Base-by-base conservation (phyloP, 805 yeast species). In the Lipomyces chichibuensis region DNA sequence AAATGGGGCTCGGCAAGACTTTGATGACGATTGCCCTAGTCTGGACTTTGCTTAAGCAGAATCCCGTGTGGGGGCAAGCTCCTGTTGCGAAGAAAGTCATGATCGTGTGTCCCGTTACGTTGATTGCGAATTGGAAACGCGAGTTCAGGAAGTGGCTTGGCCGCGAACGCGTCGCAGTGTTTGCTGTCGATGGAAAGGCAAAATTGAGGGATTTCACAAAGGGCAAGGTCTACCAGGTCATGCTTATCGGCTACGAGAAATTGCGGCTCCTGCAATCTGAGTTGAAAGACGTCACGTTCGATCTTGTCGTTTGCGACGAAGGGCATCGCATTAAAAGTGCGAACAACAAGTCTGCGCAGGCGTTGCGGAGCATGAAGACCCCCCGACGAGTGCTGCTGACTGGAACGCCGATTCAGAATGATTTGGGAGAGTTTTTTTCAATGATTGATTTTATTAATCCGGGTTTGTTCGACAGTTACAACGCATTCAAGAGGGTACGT, bases 1-100 rank as follows among this genome's bases (percentile, higher is more conserved):
- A 94, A 73, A 95, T 95, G 99, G 99, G 99, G 0, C 80, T 95
- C 20, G 97, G 97, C 1, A 90, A 90, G 74, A 93, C 98, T 0
- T 78, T 95, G 54, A 93, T 88, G 85, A 86, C 97, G 0, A 94
- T 95, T 5, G 75, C 96, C 0, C 76, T 92, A 53, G 83, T 94
- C 3, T 92, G 97, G 96, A 92, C 97, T 0, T 77, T 95, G 23
- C 76, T 91, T 23, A 88, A 74, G 14, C 81, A 81, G 43, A 71
- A 66, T 20, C 77, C 79, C 2, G 25, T 59, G 57, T 77, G 69
- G 60, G 81, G 73, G 63, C 75, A 74, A 59, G 70, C 64, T 60
- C 84, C 81, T 0, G 77, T 80, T 0, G 80, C 84, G 20, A 82
- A 82, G 53, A 90, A 91, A 65, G 85, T 89, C 0, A 78, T 95